phyloP scores from a whole-genome alignment of 1,139 yeast species.

The Yarrowia galli region DNA sequence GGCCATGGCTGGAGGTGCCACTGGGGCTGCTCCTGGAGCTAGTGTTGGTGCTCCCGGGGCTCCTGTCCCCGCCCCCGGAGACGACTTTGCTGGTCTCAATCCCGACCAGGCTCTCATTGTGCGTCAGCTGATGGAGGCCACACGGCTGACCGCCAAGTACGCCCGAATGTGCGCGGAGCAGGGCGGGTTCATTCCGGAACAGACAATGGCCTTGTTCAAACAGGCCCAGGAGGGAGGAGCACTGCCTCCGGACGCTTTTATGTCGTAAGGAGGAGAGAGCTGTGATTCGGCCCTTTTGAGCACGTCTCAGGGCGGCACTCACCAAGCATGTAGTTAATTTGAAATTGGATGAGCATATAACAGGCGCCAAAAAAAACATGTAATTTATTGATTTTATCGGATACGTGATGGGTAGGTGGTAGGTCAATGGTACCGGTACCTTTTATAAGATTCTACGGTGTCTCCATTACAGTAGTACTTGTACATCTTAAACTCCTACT shows the following conservation, averaged over 20 bases:
- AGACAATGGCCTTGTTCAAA: constrained; percentile 74
- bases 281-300: too few relatives aligned
- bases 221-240: constrained; percentile 60
- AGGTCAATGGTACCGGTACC: too few relatives aligned
- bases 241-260: constrained; percentile 69
- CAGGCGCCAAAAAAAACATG: neutral
- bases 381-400: neutral
- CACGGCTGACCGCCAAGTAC: constrained; percentile 77
- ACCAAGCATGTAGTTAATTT: constrained; percentile 2
- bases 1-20: constrained; percentile 8
- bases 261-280: neutral
- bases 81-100: constrained; percentile 51
- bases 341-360: neutral
- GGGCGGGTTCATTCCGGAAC: constrained; percentile 81
- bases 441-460: too few relatives aligned
- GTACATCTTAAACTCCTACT: too few relatives aligned
- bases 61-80: too few relatives aligned
- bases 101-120: constrained; percentile 71
- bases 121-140: constrained; percentile 70
- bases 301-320: too few relatives aligned
- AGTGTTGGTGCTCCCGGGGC: constrained; percentile 43
- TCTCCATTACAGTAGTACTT: too few relatives aligned
- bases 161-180: constrained; percentile 88
- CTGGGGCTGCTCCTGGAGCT: constrained; percentile 38
- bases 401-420: too few relatives aligned